Evolutionary conservation across 1,139 yeast genomes (phyloP), one percentile per base, ranked within the genome.

Genomic region (Geotrichum bryndzae): DNA sequence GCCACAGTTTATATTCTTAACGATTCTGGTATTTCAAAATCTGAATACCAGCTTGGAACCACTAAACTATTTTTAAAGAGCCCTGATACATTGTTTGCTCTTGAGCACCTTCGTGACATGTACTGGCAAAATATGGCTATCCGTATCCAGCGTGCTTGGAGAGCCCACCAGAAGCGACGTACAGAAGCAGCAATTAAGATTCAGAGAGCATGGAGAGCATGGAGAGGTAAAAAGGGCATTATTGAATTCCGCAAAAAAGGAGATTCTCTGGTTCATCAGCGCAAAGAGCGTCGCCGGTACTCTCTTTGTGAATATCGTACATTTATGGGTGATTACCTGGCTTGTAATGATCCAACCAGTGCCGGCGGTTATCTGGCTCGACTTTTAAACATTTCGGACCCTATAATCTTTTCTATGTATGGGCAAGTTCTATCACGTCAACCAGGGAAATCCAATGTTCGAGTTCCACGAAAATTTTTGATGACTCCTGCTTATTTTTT

Each of bases 111-210:
- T 94, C 84, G 99, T 74, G 99, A 95, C 71, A 88, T 87, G 77
- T 95, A 91, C 73, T 95, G 99, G 98, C 95, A 91, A 72, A 90
- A 89, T 70, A 94, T 94, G 96, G 99, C 99, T 1, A 92, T 96
- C 1, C 84, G 96, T 69, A 94, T 94, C 68, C 99, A 94, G 78
- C 83, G 98, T 68, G 98, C 99, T 3, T 91, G 97, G 92, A 83
- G 99, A 77, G 81, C 90, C 68, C 90, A 88, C 72, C 77, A 87
- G 65, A 86, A 54, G 72, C 82, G 90, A 70, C 45, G 92, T 75
- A 88, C 86, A 63, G 96, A 90, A 70, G 94, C 96, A 31, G 98
- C 97, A 0, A 85, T 83, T 65, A 83, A 81, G 57, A 85, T 94
- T 56, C 99, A 95, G 77, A 82, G 87, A 65, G 11, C 51, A 8